Percentiles rank a stretch among this genome's conserved stretches.
These are phyloP conservation scores for Mycosphaerella sp. DNA, from an alignment of 2,329 filamentous ascomycete species.

Conservation along the genomic window DNA sequence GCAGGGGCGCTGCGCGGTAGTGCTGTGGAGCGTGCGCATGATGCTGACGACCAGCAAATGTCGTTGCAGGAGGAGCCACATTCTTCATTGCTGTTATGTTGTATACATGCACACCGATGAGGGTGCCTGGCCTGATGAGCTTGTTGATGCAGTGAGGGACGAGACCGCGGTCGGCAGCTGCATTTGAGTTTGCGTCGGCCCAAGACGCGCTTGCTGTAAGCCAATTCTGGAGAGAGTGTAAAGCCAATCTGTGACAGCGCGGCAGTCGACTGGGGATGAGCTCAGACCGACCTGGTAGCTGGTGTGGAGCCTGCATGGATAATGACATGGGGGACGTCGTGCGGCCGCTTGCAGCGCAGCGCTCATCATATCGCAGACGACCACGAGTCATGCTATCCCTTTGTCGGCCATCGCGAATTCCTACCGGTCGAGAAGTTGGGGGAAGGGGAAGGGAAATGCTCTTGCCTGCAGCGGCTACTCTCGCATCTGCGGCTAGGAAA, in stretches of 20 bases:
- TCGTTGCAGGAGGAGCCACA: background rate
- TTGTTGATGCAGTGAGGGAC: background rate
- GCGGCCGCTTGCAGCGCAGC: slow-evolving; percentile 3
- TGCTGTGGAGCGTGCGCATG: background rate
- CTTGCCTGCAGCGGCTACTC: slow-evolving; percentile 15
- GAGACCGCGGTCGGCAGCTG: slow-evolving; percentile 20
- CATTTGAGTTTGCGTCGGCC: slow-evolving; percentile 19
- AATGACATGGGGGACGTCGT: slow-evolving; percentile 12
- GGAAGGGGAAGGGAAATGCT: background rate
- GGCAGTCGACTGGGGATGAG: slow-evolving; percentile 13
- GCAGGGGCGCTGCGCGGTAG: slow-evolving; percentile 2
- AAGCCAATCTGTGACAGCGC: slow-evolving; percentile 23
- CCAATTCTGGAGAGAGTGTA: slow-evolving; percentile 17
- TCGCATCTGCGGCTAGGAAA: slow-evolving; percentile 19
- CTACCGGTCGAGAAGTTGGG: slow-evolving; percentile 8
- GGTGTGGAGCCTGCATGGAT: slow-evolving; percentile 17
- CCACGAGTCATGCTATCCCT: slow-evolving; percentile 13
- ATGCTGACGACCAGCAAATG: slow-evolving; percentile 12
- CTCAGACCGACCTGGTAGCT: slow-evolving; percentile 15
- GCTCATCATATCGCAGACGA: background rate
- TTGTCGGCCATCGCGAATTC: slow-evolving; percentile 13
- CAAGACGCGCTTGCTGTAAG: slow-evolving; percentile 16
- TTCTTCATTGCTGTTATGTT: background rate
- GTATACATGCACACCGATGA: background rate
- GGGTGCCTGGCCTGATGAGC: background rate